These are phyloP conservation scores for Diplodia corticola DNA, from an alignment of 2,329 filamentous ascomycete genomes.

Conservation along the genomic window DNA sequence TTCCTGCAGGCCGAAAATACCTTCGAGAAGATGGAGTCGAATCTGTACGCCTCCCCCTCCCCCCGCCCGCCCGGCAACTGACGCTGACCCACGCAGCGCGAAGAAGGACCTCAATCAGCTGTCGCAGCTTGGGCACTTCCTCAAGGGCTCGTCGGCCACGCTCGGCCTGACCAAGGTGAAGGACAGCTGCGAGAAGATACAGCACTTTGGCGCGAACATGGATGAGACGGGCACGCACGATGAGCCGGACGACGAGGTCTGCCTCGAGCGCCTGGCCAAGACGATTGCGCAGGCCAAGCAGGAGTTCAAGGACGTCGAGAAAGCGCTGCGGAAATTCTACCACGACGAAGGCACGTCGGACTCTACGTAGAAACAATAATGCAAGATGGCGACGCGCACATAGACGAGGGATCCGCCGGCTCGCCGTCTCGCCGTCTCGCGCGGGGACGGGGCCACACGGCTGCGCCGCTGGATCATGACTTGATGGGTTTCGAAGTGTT, in stretches of 20 bases:
- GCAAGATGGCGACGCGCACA: neutral
- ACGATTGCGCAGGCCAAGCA: conserved; percentile 71
- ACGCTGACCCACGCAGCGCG: conserved; percentile 52
- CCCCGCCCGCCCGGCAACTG: neutral
- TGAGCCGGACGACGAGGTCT: conserved; percentile 66
- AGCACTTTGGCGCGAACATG: conserved; percentile 82
- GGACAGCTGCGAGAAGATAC: conserved; percentile 94
- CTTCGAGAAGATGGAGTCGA: conserved; percentile 78
- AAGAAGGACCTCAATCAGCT: conserved; percentile 70
- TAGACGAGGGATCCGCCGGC: neutral
- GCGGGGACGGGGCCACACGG: conserved; percentile 3
- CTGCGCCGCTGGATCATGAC: conserved; percentile 22
- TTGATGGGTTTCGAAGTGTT: conserved; percentile 19
- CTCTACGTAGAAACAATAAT: conserved; percentile 5
- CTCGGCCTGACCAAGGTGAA: conserved; percentile 87
- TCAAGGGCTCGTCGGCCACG: conserved; percentile 96
- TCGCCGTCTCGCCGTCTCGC: conserved; percentile 1
- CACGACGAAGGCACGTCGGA: conserved; percentile 43
- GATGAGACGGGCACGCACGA: conserved; percentile 71
- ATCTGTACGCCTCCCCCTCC: conserved; percentile 65
- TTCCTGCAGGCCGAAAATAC: conserved; percentile 88
- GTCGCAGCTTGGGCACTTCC: conserved; percentile 86
- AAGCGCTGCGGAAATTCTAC: conserved; percentile 71
- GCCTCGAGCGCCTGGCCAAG: conserved; percentile 67
- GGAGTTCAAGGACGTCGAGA: conserved; percentile 75